These are phyloP conservation scores for Kodamaea nitidulidarum DNA, from an alignment of 805 yeast genomes.

Conservation along the genomic window DNA sequence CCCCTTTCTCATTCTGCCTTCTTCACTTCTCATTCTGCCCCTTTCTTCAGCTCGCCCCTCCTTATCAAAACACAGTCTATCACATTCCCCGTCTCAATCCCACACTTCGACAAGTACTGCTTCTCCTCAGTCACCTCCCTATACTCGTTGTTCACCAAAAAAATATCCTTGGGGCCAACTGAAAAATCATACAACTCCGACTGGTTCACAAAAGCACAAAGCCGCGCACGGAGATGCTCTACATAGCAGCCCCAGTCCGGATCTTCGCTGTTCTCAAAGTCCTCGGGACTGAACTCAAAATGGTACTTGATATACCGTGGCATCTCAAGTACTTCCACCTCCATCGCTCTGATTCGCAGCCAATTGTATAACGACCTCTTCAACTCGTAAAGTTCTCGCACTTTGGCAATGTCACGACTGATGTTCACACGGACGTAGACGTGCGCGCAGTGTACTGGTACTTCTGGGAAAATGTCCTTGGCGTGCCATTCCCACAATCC, in stretches of 20 bases:
- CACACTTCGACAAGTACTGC: constrained; percentile 33
- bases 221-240: constrained; percentile 53
- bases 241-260: constrained; percentile 71
- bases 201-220: constrained; percentile 51
- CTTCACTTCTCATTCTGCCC: too few species aligned
- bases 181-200: constrained; percentile 24
- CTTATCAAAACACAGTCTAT: constrained; percentile 26
- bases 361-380: constrained; percentile 12
- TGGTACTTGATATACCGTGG: constrained; percentile 48
- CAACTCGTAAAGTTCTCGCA: constrained; percentile 26
- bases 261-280: constrained; percentile 54
- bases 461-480: constrained; percentile 61
- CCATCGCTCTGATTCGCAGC: constrained; percentile 19
- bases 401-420: constrained; percentile 14
- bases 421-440: constrained; percentile 53
- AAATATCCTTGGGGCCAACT: constrained; percentile 16
- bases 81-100: constrained; percentile 41
- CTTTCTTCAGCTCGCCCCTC: neutral
- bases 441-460: constrained; percentile 79
- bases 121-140: constrained; percentile 22
- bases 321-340: constrained; percentile 17
- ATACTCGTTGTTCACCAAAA: constrained; percentile 27
- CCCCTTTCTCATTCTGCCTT: too few species aligned
- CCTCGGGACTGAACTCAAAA: constrained; percentile 79
- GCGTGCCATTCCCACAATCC: constrained; percentile 49